These are phyloP conservation scores for Chimonanthus praecox DNA, from an alignment of 164 flowering plant genomes.

Conservation along the genomic window DNA sequence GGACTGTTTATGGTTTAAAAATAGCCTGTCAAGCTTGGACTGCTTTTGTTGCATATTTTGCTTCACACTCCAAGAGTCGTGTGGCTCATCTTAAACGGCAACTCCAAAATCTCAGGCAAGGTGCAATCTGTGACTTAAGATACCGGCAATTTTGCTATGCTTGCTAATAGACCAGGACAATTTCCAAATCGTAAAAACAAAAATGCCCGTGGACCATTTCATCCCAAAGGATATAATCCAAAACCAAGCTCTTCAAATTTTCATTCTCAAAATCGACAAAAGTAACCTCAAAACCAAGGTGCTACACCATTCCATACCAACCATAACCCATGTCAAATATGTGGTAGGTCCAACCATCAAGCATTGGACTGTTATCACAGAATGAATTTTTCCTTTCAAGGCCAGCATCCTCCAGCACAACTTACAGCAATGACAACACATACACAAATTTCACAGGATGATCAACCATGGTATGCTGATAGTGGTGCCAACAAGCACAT, in stretches of 20 bases:
- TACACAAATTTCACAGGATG: background rate
- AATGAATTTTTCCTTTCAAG: background rate
- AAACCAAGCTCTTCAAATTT: too few relatives aligned
- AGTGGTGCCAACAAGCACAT: background rate
- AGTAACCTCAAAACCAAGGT: too few relatives aligned
- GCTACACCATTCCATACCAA: too few relatives aligned
- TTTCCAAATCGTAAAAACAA: too few relatives aligned
- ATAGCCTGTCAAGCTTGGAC: background rate
- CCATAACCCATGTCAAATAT: background rate
- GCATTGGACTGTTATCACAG: background rate
- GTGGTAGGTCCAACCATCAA: background rate
- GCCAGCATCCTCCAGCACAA: background rate
- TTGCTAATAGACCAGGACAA: too few relatives aligned
- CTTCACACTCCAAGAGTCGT: background rate
- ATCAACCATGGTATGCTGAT: background rate
- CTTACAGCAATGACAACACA: slow-evolving; percentile 1
- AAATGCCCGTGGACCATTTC: too few relatives aligned
- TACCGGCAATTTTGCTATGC: too few relatives aligned
- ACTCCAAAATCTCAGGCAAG: background rate
- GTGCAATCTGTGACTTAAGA: background rate
- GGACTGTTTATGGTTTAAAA: background rate
- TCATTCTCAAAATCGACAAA: too few relatives aligned
- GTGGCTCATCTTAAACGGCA: background rate
- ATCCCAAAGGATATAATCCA: too few relatives aligned
- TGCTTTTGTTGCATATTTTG: background rate